These are phyloP conservation scores for Pholiota adiposa DNA, from an alignment of 1,284 basidiomycete species.

Conservation along the genomic window DNA sequence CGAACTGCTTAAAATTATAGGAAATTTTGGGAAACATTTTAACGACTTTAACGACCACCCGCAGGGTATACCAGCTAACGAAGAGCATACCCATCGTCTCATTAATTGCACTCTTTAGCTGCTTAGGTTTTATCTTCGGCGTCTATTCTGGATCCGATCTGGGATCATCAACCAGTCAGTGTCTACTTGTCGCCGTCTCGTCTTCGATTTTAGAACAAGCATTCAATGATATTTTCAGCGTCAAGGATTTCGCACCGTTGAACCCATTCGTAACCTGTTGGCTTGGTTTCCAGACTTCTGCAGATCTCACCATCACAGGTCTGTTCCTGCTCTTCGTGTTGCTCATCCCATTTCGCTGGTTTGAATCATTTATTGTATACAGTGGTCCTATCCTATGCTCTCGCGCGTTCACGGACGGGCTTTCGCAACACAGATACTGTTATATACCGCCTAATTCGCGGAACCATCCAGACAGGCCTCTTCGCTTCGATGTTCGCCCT, in stretches of 20 bases:
- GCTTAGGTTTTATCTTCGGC: constrained; percentile 42
- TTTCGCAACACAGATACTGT: constrained; percentile 48
- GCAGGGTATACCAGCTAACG: constrained; percentile 39
- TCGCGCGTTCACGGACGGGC: constrained; percentile 46
- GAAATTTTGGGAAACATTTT: too few species aligned
- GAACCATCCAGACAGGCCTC: constrained; percentile 50
- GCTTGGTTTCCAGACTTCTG: constrained; percentile 43
- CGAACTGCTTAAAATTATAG: background rate
- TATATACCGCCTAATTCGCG: constrained; percentile 49
- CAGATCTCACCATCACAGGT: constrained; percentile 47
- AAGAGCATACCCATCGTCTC: constrained; percentile 36
- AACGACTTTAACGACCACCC: background rate
- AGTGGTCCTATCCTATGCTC: constrained; percentile 37
- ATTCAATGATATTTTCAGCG: constrained; percentile 14
- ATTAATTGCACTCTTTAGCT: constrained; percentile 36
- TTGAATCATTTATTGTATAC: constrained; percentile 19
- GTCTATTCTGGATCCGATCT: constrained; percentile 39
- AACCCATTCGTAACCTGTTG: constrained; percentile 40
- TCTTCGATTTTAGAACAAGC: constrained; percentile 19
- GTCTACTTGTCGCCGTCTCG: constrained; percentile 23
- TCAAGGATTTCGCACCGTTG: constrained; percentile 28
- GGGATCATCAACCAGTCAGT: constrained; percentile 41
- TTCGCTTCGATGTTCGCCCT: constrained; percentile 49
- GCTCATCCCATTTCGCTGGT: background rate
- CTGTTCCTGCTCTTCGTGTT: background rate